These are phyloP conservation scores for Mycena vulgaris DNA, from an alignment of 768 basidiomycete species.

Conservation along the genomic window DNA sequence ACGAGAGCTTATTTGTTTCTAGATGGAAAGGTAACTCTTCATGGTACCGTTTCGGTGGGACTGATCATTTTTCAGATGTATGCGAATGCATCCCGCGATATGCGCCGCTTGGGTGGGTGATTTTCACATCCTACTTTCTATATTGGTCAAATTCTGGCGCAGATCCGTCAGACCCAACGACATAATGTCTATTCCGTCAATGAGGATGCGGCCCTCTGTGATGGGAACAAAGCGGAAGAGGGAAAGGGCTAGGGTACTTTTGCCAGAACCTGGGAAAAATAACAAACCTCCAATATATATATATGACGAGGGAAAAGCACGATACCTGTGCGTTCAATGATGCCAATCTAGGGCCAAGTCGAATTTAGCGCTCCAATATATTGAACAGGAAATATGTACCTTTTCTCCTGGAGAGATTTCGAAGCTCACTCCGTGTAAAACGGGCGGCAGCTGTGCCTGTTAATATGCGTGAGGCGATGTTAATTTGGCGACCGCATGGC, in stretches of 20 bases:
- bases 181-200: slow-evolving; percentile 79
- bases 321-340: slow-evolving; percentile 52
- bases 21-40: slow-evolving; percentile 38
- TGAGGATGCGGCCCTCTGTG: slow-evolving; percentile 68
- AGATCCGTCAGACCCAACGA: slow-evolving; percentile 78
- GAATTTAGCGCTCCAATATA: not conserved
- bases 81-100: slow-evolving; percentile 89
- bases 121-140: slow-evolving; percentile 95
- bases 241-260: slow-evolving; percentile 74
- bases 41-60: not conserved
- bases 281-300: not conserved
- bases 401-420: slow-evolving; percentile 67
- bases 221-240: slow-evolving; percentile 85
- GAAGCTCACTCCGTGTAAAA: slow-evolving; percentile 67
- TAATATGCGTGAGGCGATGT: too few relatives aligned
- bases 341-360: slow-evolving; percentile 53
- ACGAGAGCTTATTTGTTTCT: not conserved
- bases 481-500: too few relatives aligned
- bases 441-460: slow-evolving; percentile 75
- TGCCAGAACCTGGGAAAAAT: slow-evolving; percentile 61
- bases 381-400: slow-evolving; percentile 43
- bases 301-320: not conserved
- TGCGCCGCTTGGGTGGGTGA: slow-evolving; percentile 88
- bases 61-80: slow-evolving; percentile 56
- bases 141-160: slow-evolving; percentile 77